phyloP scores from a whole-genome alignment of 371 early-diverging fungal species.

The Phascolomyces articulosus region DNA sequence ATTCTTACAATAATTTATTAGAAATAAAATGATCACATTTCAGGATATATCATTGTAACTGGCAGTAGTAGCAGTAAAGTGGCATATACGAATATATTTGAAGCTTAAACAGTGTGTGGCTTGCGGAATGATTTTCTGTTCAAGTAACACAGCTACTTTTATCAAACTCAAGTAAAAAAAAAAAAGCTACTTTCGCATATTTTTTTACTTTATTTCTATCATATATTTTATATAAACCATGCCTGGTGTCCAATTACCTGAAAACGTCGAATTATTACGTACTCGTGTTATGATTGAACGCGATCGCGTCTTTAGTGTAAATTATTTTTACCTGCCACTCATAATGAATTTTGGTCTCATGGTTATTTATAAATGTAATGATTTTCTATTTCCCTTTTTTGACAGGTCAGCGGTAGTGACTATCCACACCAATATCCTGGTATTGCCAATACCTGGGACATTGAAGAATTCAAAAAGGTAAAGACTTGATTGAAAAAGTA shows the following conservation, averaged over 20 bases:
- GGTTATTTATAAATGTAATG: neutral
- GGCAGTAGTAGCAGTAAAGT: no score
- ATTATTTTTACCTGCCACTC: slow-evolving; percentile 11
- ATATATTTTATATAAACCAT: slow-evolving; percentile 14
- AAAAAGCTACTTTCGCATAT: neutral
- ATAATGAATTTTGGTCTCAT: no score
- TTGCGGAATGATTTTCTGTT: no score
- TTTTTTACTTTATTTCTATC: slow-evolving; percentile 10
- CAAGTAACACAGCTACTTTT: no score
- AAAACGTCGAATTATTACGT: slow-evolving; percentile 49
- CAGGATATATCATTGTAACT: no score
- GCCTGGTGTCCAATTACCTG: slow-evolving; percentile 27
- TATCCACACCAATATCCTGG: slow-evolving; percentile 69
- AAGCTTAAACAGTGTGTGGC: no score
- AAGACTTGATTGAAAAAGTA: neutral
- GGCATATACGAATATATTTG: no score
- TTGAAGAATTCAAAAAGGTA: slow-evolving; percentile 71
- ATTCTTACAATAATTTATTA: no score
- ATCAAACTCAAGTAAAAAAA: no score
- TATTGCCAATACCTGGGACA: slow-evolving; percentile 52
- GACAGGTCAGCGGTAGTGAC: slow-evolving; percentile 67
- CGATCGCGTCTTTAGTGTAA: slow-evolving; percentile 64
- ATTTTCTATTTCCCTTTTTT: neutral
- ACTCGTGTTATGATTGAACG: slow-evolving; percentile 61
- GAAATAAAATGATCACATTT: no score